Evolutionary conservation across 352 stramenopile species (phyloP).

Genomic region (Globisporangium mamillatum): DNA sequence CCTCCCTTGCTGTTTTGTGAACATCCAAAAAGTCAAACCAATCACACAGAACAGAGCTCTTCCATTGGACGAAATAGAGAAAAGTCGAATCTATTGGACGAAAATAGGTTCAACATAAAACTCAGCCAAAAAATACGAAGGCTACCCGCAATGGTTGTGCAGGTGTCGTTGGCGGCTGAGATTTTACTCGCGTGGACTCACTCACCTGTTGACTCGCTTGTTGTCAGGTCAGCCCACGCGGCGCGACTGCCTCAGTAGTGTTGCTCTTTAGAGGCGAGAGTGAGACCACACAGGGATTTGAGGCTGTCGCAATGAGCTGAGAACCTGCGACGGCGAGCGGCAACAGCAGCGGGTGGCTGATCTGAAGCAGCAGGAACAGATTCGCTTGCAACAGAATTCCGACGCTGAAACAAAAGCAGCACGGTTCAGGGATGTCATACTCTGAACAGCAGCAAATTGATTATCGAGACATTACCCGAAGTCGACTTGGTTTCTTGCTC

Average conservation of each 20-base stretch:
- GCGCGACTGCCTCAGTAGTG: background rate
- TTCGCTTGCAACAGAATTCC: conserved; percentile 15
- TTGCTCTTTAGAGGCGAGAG: background rate
- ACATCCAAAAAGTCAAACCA: conserved; percentile 7
- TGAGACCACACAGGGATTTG: background rate
- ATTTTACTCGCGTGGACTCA: conserved; percentile 1
- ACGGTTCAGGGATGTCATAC: background rate
- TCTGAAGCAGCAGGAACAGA: background rate
- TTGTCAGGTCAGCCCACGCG: background rate
- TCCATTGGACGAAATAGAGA: conserved; percentile 1
- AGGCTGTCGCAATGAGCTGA: background rate
- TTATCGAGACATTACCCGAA: conserved; percentile 12
- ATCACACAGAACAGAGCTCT: background rate
- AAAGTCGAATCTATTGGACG: background rate
- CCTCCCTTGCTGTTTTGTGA: conserved; percentile 7
- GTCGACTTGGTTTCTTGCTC: conserved; percentile 8
- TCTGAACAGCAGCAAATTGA: background rate
- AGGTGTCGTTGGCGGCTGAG: background rate
- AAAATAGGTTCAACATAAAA: background rate
- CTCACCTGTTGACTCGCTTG: background rate
- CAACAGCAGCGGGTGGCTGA: background rate
- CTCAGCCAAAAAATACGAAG: background rate
- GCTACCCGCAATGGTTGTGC: background rate
- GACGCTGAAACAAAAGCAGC: conserved; percentile 6
- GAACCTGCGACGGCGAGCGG: conserved; percentile 9